Evolutionary conservation across 1,284 basidiomycete species (phyloP), one percentile per base, ranked within the genome.

Genomic region (Tetrapyrgos nigripes): DNA sequence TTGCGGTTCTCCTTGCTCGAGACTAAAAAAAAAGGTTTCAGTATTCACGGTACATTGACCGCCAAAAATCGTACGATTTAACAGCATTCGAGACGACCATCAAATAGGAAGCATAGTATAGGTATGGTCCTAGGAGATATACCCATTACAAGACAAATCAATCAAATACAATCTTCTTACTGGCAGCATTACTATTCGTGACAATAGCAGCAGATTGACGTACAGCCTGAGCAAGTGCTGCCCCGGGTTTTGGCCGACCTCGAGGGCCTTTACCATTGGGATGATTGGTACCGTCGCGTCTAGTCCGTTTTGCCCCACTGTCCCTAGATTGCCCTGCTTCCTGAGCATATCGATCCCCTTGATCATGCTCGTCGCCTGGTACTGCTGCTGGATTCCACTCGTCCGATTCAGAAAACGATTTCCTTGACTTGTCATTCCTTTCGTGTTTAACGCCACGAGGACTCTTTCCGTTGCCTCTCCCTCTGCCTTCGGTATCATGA

Each of bases 141-240:
- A n/a, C n/a, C n/a, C 19, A 27, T 27, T 29, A 8, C 28, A 5
- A 53, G 26, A 28, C 31, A 11, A 17, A 1, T 29, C 9, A 44
- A 58, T 74, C 83, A 70, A 98, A 98, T 27, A 85, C 87, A 58
- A 92, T 91, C 77, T 96, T 97, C 72, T 87, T 86, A n/a, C 93
- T 93, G 66, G 85, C 80, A 66, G 85, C 80, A 62, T 75, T 48
- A 9, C 44, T n/a, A 33, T 44, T 78, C 28, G 90, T 88, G 5
- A 97, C 82, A 67, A 98, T 97, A 1, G 89, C 92, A 19, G 87
- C 88, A 59, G 88, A 91, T 73, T 94, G 93, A 55, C 96, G 84
- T 71, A 91, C 90, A 19, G 97, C 96, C 59, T 86, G 84, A 0
- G 96, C 95, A 23, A 98, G 83, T 4, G 94, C 95, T 4, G 95